These are phyloP conservation scores for Volvariella surrecta DNA, from an alignment of 1,284 basidiomycete species.

Conservation along the genomic window DNA sequence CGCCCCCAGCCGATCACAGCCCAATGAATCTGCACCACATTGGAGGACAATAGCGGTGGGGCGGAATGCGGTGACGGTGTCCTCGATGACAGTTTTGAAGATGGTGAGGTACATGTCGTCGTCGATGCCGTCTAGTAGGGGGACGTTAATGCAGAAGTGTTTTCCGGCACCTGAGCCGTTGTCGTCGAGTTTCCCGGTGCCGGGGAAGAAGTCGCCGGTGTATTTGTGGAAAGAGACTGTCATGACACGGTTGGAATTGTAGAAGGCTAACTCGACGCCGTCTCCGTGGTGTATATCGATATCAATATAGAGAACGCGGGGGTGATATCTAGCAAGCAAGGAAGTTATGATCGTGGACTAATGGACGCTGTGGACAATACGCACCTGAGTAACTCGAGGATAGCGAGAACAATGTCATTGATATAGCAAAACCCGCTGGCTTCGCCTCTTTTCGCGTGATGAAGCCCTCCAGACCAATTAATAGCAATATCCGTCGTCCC, in stretches of 20 bases:
- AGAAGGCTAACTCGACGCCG: slow-evolving; percentile 96
- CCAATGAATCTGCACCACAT: slow-evolving; percentile 95
- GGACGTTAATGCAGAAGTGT: slow-evolving; percentile 95
- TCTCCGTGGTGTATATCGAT: slow-evolving; percentile 98
- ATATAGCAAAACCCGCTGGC: slow-evolving; percentile 96
- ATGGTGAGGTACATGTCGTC: slow-evolving; percentile 93
- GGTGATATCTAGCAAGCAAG: slow-evolving; percentile 55
- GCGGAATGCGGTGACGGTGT: slow-evolving; percentile 84
- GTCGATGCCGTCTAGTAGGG: slow-evolving; percentile 93
- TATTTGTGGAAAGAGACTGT: slow-evolving; percentile 99
- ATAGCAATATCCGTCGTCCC: slow-evolving; percentile 94
- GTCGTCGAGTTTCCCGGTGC: slow-evolving; percentile 90
- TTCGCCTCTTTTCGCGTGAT: slow-evolving; percentile 94
- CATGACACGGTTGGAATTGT: slow-evolving; percentile 95
- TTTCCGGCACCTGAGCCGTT: slow-evolving; percentile 84
- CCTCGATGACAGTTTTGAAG: slow-evolving; percentile 95
- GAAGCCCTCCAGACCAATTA: slow-evolving; percentile 95
- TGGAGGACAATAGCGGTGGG: slow-evolving; percentile 93
- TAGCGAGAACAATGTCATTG: slow-evolving; percentile 91
- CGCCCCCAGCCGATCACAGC: slow-evolving; percentile 89
- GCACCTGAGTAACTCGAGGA: slow-evolving; percentile 86
- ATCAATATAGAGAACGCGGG: slow-evolving; percentile 92
- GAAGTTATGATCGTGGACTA: background rate
- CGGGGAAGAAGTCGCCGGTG: slow-evolving; percentile 96
- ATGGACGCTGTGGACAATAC: slow-evolving; percentile 4